Evolutionary conservation across 75 land plant genomes (phyloP).

Genomic region (Cunninghamia lanceolata): DNA sequence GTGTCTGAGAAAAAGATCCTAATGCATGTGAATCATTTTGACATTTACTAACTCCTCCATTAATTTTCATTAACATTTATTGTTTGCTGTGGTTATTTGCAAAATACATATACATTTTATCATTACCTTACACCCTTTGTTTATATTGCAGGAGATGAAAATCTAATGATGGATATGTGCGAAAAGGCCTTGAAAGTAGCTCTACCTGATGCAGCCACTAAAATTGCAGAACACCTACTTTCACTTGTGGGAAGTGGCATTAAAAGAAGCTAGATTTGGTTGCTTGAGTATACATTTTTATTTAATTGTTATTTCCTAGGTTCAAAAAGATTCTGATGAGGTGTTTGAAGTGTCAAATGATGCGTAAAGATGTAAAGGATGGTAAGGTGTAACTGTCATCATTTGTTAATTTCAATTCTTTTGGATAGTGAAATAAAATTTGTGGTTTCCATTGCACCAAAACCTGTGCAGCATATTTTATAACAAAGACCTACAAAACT

Average conservation of each 20-base stretch:
- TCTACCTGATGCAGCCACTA: slow-evolving; percentile 37
- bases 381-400: no score
- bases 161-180: slow-evolving; percentile 34
- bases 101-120: background rate
- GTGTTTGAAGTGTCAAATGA: no score
- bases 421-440: no score
- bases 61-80: background rate
- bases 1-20: background rate
- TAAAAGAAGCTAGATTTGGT: background rate
- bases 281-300: background rate
- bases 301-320: background rate
- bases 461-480: no score
- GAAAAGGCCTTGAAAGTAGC: slow-evolving; percentile 44
- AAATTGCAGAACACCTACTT: slow-evolving; percentile 41
- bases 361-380: no score
- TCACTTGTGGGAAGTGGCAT: slow-evolving; percentile 24
- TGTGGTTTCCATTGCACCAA: no score
- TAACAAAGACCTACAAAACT: no score
- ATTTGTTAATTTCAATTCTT: no score
- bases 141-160: slow-evolving; percentile 32
- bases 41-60: background rate
- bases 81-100: background rate
- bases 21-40: background rate
- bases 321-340: background rate
- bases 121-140: background rate